Conservation (phyloP, 257 asterid species). For the Craterostigma plantagineum region DNA sequence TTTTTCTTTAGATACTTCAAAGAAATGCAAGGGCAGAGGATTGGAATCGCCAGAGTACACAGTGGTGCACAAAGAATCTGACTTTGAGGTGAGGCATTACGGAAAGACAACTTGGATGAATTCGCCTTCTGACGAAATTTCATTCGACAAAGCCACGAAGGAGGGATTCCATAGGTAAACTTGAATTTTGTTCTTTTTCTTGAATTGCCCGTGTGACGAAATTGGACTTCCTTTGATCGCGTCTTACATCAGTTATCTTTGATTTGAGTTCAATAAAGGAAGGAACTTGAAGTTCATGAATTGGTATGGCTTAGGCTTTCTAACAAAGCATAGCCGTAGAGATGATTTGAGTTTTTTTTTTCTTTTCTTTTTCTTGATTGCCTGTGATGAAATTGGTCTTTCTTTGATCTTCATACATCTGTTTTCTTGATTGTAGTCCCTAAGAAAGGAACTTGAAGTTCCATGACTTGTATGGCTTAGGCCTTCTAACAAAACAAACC, state of each 20-base stretch:
- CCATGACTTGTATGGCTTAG: too few species aligned
- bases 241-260: too few species aligned
- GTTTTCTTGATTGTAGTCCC: too few species aligned
- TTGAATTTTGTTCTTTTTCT: not conserved
- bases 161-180: constrained; percentile 66
- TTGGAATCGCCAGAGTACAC: constrained; percentile 55
- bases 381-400: not conserved
- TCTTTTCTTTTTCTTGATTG: not conserved
- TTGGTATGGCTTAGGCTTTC: too few species aligned
- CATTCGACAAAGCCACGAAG: constrained; percentile 55
- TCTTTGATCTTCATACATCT: not conserved
- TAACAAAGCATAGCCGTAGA: too few species aligned
- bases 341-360: too few species aligned
- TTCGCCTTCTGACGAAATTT: constrained; percentile 35
- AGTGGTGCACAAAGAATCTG: constrained; percentile 64
- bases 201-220: too few species aligned
- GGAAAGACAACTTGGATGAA: constrained; percentile 60
- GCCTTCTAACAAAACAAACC: too few species aligned
- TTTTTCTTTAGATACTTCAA: constrained; percentile 1
- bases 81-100: constrained; percentile 67
- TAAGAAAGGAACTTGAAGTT: too few species aligned
- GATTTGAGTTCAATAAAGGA: too few species aligned
- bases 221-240: too few species aligned
- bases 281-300: too few species aligned
- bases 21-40: constrained; percentile 16